Evolutionary conservation across 2,329 filamentous ascomycete species (phyloP).

Genomic region (Aureobasidium sp.): DNA sequence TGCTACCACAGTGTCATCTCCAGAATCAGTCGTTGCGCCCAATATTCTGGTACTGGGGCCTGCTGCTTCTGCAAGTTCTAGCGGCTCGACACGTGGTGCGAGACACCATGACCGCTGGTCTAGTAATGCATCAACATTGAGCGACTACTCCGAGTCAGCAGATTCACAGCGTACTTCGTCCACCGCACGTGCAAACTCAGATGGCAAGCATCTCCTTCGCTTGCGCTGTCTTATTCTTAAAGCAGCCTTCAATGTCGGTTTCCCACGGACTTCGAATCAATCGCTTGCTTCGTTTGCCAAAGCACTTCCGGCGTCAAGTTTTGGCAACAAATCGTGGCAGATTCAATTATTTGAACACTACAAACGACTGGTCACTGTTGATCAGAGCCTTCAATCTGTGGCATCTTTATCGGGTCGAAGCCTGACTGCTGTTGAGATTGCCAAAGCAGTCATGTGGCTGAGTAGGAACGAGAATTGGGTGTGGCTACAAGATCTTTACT

Average conservation of each 20-base stretch:
- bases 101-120: conserved; percentile 68
- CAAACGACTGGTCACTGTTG: conserved; percentile 68
- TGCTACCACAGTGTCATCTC: conserved; percentile 63
- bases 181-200: conserved; percentile 62
- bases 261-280: conserved; percentile 52
- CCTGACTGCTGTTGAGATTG: conserved; percentile 67
- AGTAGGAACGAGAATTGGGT: conserved; percentile 63
- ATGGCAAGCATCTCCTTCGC: conserved; percentile 70
- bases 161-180: conserved; percentile 57
- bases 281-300: conserved; percentile 71
- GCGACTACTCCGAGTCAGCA: conserved; percentile 65
- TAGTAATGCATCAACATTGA: conserved; percentile 67
- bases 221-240: conserved; percentile 75
- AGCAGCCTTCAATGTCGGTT: conserved; percentile 79
- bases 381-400: conserved; percentile 57
- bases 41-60: conserved; percentile 85
- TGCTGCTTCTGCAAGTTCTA: conserved; percentile 36
- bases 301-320: conserved; percentile 66
- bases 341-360: conserved; percentile 67
- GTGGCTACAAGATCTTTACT: conserved; percentile 77
- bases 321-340: conserved; percentile 67
- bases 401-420: conserved; percentile 52
- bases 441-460: conserved; percentile 72
- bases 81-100: conserved; percentile 33
- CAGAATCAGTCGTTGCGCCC: conserved; percentile 62